These are phyloP conservation scores for Pleurotus salmoneostramineus DNA, from an alignment of 768 basidiomycete genomes.

Conservation along the genomic window DNA sequence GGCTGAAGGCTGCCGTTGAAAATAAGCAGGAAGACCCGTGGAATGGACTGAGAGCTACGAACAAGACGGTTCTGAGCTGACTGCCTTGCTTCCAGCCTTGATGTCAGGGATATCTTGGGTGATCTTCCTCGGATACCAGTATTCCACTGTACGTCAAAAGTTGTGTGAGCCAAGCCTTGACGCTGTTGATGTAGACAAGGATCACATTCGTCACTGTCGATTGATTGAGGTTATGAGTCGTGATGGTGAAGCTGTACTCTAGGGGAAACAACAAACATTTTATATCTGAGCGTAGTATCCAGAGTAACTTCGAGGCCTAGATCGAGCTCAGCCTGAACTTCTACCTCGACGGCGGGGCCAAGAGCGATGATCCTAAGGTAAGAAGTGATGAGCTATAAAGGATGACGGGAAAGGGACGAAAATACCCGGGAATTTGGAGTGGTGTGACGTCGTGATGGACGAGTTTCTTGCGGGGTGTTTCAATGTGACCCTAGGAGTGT, in stretches of 20 bases:
- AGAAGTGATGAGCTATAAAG: no score
- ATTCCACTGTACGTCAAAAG: background rate
- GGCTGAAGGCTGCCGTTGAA: background rate
- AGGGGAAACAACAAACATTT: background rate
- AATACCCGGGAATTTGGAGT: background rate
- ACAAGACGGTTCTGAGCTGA: background rate
- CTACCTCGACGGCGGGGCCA: background rate
- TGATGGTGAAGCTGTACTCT: background rate
- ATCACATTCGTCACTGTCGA: background rate
- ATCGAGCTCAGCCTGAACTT: background rate
- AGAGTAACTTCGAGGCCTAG: background rate
- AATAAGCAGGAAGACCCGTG: background rate
- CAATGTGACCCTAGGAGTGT: background rate
- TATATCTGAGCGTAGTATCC: background rate
- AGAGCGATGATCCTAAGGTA: background rate
- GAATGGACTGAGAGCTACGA: background rate
- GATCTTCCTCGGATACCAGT: slow-evolving; percentile 1
- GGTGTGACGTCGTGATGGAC: background rate
- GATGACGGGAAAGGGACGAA: no score
- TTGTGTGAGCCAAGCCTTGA: no score
- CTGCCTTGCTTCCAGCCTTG: background rate
- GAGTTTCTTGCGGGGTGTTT: background rate
- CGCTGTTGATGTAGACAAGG: background rate
- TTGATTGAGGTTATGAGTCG: background rate
- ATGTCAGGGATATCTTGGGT: background rate